Base-by-base conservation (phyloP, 164 flowering plant species). In the Tetrastigma voinierianum region DNA sequence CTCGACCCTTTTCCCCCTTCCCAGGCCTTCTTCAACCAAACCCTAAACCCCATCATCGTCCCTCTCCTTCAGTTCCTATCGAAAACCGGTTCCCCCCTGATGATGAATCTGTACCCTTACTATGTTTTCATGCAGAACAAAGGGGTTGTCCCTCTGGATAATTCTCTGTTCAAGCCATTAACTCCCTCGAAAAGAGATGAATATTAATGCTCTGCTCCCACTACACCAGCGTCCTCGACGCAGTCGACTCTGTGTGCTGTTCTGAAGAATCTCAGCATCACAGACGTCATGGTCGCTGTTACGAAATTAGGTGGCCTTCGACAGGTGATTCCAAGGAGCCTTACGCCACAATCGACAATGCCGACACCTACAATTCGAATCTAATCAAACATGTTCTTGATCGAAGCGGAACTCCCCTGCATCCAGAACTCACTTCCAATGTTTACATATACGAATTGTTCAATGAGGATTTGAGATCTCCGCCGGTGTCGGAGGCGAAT, bases 101-200 rank as follows among this genome's bases (percentile, higher is more conserved):
- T 95, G 99, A 84, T 95, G 88, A 95, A 95, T 65, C 75, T 95
- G 64, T 95, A 95, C 59, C 98, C 99, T 32, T 95, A 95, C 67
- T 95, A 95, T 49, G 98, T 95, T 11, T 92, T 89, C 67, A 95
- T 95, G 99, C 87, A 92, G 79, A 92, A 89, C 77, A 91, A 86
- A 65, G 97, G 96, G 7, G 88, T 90, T 10, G 98, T 95, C 6
- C 99, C 99, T 44, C 67, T 95, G 14, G 97, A 92, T 47, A 92
- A 87, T 66, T 76, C 90, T 0, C 72, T 95, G 24, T 90, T 95
- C 75, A 82, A 85, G 74, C 98, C 96, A 1, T 71, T 95, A 64
- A 81, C 86, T 7, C 98, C 99, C 0, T 80, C 96, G 0, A 90
- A 90, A 88, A 64, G 97, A 96, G 61, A 91, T 93, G 93, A 96